Evolutionary conservation across 768 basidiomycete species (phyloP).

Genomic region (Leccinum fibrillosum): DNA sequence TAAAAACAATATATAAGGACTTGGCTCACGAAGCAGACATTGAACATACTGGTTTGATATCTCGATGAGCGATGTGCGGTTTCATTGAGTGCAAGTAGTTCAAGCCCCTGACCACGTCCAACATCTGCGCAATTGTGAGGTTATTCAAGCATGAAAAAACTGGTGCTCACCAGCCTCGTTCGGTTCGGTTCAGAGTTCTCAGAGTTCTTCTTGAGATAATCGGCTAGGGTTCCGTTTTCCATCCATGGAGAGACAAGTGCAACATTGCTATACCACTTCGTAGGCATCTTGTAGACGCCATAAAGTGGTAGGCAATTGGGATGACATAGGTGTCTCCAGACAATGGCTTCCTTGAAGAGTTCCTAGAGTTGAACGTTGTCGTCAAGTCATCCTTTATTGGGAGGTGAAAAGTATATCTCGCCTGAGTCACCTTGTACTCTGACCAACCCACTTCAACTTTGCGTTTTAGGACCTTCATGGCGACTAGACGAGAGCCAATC

Average conservation of each 20-base stretch:
- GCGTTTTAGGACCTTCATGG: slow-evolving; percentile 21
- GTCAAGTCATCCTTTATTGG: too few relatives aligned
- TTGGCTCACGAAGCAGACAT: background rate
- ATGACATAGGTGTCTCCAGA: slow-evolving; percentile 35
- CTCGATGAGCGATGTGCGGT: slow-evolving; percentile 35
- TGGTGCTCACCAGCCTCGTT: slow-evolving; percentile 30
- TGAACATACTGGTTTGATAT: slow-evolving; percentile 30
- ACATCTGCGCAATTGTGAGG: slow-evolving; percentile 29
- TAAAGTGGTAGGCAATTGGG: slow-evolving; percentile 35
- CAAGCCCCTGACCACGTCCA: slow-evolving; percentile 41
- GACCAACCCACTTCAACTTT: background rate
- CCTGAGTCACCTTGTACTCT: slow-evolving; percentile 10
- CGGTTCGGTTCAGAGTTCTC: slow-evolving; percentile 22
- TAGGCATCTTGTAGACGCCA: slow-evolving; percentile 26
- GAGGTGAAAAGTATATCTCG: background rate
- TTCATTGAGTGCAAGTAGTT: slow-evolving; percentile 40
- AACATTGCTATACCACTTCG: slow-evolving; percentile 11
- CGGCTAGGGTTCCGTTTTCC: slow-evolving; percentile 29
- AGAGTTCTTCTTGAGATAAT: slow-evolving; percentile 28
- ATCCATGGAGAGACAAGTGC: slow-evolving; percentile 41
- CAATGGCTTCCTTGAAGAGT: slow-evolving; percentile 30
- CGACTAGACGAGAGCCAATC: slow-evolving; percentile 21
- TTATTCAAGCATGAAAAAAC: background rate
- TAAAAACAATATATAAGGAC: slow-evolving; percentile 8
- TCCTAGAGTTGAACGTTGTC: slow-evolving; percentile 9